Evolutionary conservation across 2,329 filamentous ascomycete species (phyloP).

Genomic region (Parastagonospora nodorum): DNA sequence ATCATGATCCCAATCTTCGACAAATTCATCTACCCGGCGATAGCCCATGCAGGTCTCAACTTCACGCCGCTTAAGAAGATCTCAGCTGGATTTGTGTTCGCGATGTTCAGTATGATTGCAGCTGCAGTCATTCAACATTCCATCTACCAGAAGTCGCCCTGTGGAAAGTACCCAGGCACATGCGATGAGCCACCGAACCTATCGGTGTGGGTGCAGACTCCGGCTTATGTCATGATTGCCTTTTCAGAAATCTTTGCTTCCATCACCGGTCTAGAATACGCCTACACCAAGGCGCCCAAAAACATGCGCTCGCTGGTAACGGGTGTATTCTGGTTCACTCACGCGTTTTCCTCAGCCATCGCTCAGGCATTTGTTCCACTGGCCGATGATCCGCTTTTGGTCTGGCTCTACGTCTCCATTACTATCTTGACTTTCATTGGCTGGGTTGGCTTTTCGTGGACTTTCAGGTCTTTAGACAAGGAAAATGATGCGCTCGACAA

Average conservation of each 20-base stretch:
- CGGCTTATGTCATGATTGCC: slow-evolving; percentile 59
- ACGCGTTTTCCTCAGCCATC: slow-evolving; percentile 34
- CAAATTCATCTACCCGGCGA: slow-evolving; percentile 65
- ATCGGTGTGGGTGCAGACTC: slow-evolving; percentile 59
- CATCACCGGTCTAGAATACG: slow-evolving; percentile 72
- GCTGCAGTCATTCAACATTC: slow-evolving; percentile 61
- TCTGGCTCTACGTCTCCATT: slow-evolving; percentile 36
- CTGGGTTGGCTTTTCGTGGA: slow-evolving; percentile 35
- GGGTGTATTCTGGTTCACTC: slow-evolving; percentile 38
- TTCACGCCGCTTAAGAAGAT: slow-evolving; percentile 79
- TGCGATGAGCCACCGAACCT: slow-evolving; percentile 48
- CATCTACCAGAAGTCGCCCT: slow-evolving; percentile 55
- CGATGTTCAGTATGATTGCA: slow-evolving; percentile 64
- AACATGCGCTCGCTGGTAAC: slow-evolving; percentile 57
- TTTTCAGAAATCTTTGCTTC: slow-evolving; percentile 66
- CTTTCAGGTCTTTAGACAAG: slow-evolving; percentile 32
- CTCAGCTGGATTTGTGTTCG: slow-evolving; percentile 69
- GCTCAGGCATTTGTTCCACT: slow-evolving; percentile 27
- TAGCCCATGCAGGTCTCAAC: slow-evolving; percentile 65
- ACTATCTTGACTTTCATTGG: slow-evolving; percentile 39
- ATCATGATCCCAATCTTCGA: slow-evolving; percentile 73
- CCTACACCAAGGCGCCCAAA: slow-evolving; percentile 71
- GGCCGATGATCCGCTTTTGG: slow-evolving; percentile 24
- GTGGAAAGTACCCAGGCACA: slow-evolving; percentile 47
- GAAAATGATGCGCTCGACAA: slow-evolving; percentile 40